phyloP scores from a whole-genome alignment of 345 rosid genomes.

The Rhizophora mangle region DNA sequence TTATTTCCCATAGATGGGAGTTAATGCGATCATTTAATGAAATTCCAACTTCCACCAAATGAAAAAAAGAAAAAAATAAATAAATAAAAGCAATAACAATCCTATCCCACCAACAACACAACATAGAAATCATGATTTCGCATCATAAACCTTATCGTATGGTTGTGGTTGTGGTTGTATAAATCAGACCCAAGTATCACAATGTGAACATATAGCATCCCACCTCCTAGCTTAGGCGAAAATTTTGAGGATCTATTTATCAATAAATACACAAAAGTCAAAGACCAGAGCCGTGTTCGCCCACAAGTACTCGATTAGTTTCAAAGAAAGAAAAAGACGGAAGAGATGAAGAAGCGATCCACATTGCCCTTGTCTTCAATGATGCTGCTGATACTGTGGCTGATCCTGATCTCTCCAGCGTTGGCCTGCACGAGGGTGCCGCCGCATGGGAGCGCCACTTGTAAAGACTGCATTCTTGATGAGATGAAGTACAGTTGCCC shows the following conservation, averaged over 20 bases:
- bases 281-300: no score
- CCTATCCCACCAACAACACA: not conserved
- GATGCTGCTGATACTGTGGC: slow-evolving; percentile 13
- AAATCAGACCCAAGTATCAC: not conserved
- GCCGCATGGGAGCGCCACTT: slow-evolving; percentile 21
- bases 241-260: no score
- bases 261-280: no score
- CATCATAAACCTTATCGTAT: no score
- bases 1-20: not conserved
- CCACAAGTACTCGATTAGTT: no score
- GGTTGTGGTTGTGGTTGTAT: no score
- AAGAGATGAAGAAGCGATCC: slow-evolving; percentile 5
- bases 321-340: no score
- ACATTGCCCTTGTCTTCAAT: not conserved
- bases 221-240: no score
- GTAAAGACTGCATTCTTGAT: slow-evolving; percentile 50
- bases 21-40: slow-evolving; percentile 17
- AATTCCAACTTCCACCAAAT: not conserved
- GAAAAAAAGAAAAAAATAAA: no score
- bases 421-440: slow-evolving; percentile 27
- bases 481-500: slow-evolving; percentile 57
- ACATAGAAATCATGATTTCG: not conserved
- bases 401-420: slow-evolving; percentile 18
- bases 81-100: not conserved
- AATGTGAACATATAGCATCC: not conserved